Base-by-base conservation (phyloP, 257 asterid species). In the Salvia splendens region DNA sequence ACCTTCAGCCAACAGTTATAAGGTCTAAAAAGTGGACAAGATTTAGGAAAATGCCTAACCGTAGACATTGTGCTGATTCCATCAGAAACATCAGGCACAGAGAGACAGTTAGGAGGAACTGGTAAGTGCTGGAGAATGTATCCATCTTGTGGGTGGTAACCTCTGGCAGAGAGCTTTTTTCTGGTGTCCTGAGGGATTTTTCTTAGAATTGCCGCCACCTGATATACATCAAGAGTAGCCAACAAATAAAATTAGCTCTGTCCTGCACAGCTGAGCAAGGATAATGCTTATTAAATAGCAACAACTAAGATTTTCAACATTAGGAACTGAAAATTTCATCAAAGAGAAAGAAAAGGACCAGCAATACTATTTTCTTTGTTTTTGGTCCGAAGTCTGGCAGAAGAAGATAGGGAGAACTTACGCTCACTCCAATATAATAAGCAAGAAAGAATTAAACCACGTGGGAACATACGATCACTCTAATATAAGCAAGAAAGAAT, bases 51-150 rank as follows among this genome's bases (percentile, higher is more conserved):
- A 70, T 56, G 64, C 43, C 88, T 80, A 46, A 94, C 99, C 76
- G 88, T 85, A 12, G 99, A 94, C 97, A 87, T 90, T 38, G 90
- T 83, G 60, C 81, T 85, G 57, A 80, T 81, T 74, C 99, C 99
- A 84, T 93, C 99, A n/a, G 99, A 88, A 50, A 93, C 20, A 65
- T 93, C 99, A 68, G 99, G 99, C 51, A 90, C 90, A 8, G 97
- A 93, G 80, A 93, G 86, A 78, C 96, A 93, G 80, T 93, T 93
- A 14, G 99, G 99, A 75, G 99, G 99, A 61, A 93, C 97, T 5
- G 99, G 96, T 55, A 93, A 82, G 75, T 78, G 76, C 76, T 85
- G 89, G 79, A 93, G 75, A 61, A 88, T 74, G 57, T 84, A 93
- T 75, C 99, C 99, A 36, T 90, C 99, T 75, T 93, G 99, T 30